phyloP scores from a whole-genome alignment of 2,329 filamentous ascomycete species.

The Colletotrichum navitas region DNA sequence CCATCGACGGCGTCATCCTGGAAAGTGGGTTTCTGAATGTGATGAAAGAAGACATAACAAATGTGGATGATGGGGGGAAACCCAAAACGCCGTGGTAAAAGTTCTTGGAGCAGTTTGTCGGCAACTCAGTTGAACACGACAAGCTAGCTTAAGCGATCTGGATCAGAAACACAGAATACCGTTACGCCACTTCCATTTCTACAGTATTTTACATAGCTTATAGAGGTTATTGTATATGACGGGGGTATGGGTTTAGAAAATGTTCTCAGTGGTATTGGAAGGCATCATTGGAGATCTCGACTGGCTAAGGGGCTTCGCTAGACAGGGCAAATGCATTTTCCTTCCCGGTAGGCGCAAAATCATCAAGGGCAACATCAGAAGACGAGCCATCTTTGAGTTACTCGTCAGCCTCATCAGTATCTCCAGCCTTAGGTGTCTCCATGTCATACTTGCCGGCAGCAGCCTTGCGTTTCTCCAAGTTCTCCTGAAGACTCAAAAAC shows the following conservation, averaged over 20 bases:
- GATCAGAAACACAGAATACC: background rate
- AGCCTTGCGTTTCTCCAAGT: background rate
- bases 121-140: background rate
- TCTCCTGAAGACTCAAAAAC: constrained; percentile 16
- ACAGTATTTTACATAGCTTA: background rate
- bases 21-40: constrained; percentile 79
- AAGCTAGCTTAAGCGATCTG: background rate
- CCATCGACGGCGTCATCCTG: constrained; percentile 75
- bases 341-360: background rate
- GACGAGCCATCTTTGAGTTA: background rate
- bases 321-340: background rate
- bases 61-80: constrained; percentile 44
- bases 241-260: too few species aligned
- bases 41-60: constrained; percentile 69
- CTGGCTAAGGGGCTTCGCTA: too few species aligned
- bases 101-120: background rate
- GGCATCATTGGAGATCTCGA: background rate
- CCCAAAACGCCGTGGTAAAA: background rate
- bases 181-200: background rate
- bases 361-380: background rate
- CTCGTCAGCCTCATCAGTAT: background rate
- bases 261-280: too few species aligned
- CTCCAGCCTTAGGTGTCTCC: background rate
- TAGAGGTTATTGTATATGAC: too few species aligned
- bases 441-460: background rate